Evolutionary conservation across 1,139 yeast genomes (phyloP).

Genomic region (Suhomyces bolitotheri): DNA sequence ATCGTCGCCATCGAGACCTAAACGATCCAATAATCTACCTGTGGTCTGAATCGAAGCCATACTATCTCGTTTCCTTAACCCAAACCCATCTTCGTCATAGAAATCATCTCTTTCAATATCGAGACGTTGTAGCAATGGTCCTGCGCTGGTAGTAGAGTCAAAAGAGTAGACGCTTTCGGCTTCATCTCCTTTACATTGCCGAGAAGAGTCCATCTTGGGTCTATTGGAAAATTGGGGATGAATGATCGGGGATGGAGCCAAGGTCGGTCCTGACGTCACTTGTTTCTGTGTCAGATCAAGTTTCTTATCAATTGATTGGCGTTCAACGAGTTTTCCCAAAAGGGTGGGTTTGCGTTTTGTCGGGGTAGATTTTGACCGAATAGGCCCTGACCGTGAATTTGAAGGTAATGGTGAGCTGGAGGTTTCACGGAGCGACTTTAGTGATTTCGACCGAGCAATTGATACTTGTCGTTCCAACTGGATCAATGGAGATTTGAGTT

Average conservation of each 20-base stretch:
- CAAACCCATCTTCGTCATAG: slow-evolving; percentile 19
- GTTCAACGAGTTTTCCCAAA: background rate
- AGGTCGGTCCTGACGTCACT: slow-evolving; percentile 1
- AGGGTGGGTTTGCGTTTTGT: background rate
- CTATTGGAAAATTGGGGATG: slow-evolving; percentile 2
- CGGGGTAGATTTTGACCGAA: slow-evolving; percentile 8
- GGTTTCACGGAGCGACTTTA: slow-evolving; percentile 5
- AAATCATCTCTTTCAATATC: slow-evolving; percentile 19
- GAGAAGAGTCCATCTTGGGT: slow-evolving; percentile 2
- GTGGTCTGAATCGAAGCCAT: slow-evolving; percentile 31
- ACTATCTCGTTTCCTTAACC: slow-evolving; percentile 27
- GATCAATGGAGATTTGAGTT: slow-evolving; percentile 15
- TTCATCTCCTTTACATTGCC: slow-evolving; percentile 18
- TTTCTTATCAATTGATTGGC: background rate
- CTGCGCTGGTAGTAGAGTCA: slow-evolving; percentile 47
- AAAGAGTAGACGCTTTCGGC: slow-evolving; percentile 43
- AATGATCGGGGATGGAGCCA: slow-evolving; percentile 6
- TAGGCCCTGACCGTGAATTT: background rate
- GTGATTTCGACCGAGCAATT: slow-evolving; percentile 15
- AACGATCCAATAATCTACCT: slow-evolving; percentile 36
- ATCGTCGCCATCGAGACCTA: slow-evolving; percentile 29
- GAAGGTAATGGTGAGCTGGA: slow-evolving; percentile 2
- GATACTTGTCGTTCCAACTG: slow-evolving; percentile 18
- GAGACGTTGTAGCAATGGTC: slow-evolving; percentile 43
- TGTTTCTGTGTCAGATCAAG: background rate